Base-by-base conservation (phyloP, 306 rosid genomes). In the Pyrus communis region DNA sequence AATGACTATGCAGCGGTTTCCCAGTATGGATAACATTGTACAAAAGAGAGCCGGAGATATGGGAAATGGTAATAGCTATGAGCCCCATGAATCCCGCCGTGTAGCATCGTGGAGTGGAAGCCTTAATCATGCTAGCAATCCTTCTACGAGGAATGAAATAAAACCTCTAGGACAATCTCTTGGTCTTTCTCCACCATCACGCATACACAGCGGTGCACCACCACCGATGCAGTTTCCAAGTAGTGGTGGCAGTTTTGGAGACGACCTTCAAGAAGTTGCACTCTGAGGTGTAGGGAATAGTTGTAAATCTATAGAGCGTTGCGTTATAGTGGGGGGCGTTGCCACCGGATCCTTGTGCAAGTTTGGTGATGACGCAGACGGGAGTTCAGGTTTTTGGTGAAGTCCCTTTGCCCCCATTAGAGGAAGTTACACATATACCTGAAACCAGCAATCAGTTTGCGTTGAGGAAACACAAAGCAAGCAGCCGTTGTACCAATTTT, bases 41-140 rank as follows among this genome's bases (percentile, higher is more conserved):
- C 78, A 75, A 30, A 82, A 73, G 25, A 75, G 55, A 70, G 55
- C 49, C 61, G 89, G 65, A 33, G 71, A 60, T 58, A 43, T 31
- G 49, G 40, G 67, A 11, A 80, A 73, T 51, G 85, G 79, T 59
- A 67, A 61, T 22, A 74, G 74, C 70, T 40, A 80, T 52, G 40
- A 55, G 61, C 75, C 88, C 28, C 7, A 90, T 28, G 73, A 77
- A 46, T 64, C 91, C 9, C 88, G 92, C 28, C 83, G 94, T 42
- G 69, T 85, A 62, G 93, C 89, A 30, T 91, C 97, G 38, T 91
- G 97, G 97, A 81, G 87, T 77, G 92, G 88, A 69, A 82, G 85
- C 79, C 27, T 82, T 46, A 74, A 30, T 45, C 83, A 82, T 75
- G 80, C 84, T 35, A 81, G 75, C 75, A 82, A 64, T 63, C 60